A percentile compares a stretch with the other conserved stretches of the same genome.
These are phyloP conservation scores for Erysimum cheiri DNA, from an alignment of 441 rosid genomes.

Conservation along the genomic window DNA sequence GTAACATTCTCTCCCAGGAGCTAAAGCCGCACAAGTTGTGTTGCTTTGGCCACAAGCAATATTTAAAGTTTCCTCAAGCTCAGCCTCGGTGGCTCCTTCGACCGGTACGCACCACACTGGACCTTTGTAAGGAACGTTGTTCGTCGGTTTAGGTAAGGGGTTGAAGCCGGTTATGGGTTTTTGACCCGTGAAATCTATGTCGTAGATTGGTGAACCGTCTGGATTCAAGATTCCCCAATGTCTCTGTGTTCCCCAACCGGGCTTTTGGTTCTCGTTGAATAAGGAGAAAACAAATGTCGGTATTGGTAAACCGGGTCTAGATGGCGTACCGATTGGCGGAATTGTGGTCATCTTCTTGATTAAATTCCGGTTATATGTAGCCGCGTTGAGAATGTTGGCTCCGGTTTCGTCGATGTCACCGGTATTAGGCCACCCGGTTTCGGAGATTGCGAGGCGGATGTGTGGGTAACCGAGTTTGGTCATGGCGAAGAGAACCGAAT, in stretches of 20 bases:
- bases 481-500: constrained; percentile 63
- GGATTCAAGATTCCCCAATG: constrained; percentile 77
- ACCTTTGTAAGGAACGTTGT: constrained; percentile 66
- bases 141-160: constrained; percentile 55
- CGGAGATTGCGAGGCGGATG: constrained; percentile 59
- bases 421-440: constrained; percentile 87
- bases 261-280: constrained; percentile 68
- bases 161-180: constrained; percentile 43
- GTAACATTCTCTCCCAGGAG: constrained; percentile 66
- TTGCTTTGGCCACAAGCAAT: constrained; percentile 58
- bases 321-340: constrained; percentile 74
- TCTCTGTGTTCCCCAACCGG: constrained; percentile 77
- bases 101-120: constrained; percentile 76
- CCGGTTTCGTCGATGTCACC: constrained; percentile 83
- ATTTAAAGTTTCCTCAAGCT: constrained; percentile 49
- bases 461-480: constrained; percentile 59
- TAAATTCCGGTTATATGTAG: constrained; percentile 76
- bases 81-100: constrained; percentile 48
- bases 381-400: constrained; percentile 74
- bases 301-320: constrained; percentile 59
- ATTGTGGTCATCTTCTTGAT: constrained; percentile 52
- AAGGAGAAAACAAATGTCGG: constrained; percentile 74
- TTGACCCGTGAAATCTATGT: constrained; percentile 65
- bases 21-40: constrained; percentile 62
- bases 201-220: constrained; percentile 58